Conservation (phyloP, 352 stramenopile genomes). For the Phytophthora quininea region DNA sequence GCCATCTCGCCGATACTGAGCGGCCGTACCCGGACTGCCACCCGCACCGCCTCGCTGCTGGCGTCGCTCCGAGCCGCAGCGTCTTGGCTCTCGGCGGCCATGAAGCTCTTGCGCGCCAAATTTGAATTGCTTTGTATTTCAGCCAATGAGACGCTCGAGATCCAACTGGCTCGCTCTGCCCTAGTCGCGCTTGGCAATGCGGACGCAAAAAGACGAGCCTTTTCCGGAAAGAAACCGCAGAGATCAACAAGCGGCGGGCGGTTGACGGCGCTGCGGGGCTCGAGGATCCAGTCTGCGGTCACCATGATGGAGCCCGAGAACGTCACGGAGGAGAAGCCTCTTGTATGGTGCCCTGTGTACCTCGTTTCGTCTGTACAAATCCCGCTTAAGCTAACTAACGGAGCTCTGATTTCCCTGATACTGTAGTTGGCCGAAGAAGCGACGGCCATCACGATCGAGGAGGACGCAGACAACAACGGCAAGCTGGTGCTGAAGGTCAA, state of each 20-base stretch:
- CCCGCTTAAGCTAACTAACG: too few species aligned
- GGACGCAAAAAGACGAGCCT: neutral
- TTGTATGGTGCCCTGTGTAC: too few species aligned
- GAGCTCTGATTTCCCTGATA: too few species aligned
- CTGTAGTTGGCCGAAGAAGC: conserved; percentile 50
- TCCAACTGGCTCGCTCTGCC: conserved; percentile 43
- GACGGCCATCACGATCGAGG: conserved; percentile 62
- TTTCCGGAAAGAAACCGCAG: conserved; percentile 30
- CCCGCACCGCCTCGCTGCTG: conserved; percentile 22
- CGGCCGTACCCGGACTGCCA: conserved; percentile 46
- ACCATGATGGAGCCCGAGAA: conserved; percentile 75
- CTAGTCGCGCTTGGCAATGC: conserved; percentile 18
- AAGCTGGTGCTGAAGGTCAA: conserved; percentile 82
- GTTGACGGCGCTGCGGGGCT: conserved; percentile 20
- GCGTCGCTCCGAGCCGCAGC: neutral
- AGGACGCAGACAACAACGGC: conserved; percentile 48
- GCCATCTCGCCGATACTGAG: conserved; percentile 32
- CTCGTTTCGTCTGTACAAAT: too few species aligned
- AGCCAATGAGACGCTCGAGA: conserved; percentile 24
- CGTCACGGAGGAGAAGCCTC: conserved; percentile 63
- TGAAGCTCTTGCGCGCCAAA: neutral
- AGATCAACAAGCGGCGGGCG: conserved; percentile 29
- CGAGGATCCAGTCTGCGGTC: conserved; percentile 17
- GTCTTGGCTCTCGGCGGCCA: neutral
- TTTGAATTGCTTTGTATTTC: conserved; percentile 5